Evolutionary conservation across 2,329 filamentous ascomycete genomes (phyloP).

Genomic region (Paramyrothecium roridum): DNA sequence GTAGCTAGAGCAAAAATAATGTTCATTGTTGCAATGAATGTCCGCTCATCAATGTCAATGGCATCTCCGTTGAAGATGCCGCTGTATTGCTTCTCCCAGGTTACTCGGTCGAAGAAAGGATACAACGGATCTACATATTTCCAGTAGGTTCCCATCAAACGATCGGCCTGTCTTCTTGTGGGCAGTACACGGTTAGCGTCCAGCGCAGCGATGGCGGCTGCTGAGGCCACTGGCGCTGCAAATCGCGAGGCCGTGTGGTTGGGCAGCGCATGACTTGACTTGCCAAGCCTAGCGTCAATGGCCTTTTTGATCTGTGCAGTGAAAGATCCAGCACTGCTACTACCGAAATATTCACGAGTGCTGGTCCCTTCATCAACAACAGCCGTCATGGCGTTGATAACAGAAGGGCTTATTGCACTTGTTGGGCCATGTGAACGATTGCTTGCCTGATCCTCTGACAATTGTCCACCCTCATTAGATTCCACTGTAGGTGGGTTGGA

Average conservation of each 20-base stretch:
- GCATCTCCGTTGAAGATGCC: constrained; percentile 35
- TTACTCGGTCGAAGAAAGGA: constrained; percentile 36
- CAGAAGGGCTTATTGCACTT: constrained; percentile 21
- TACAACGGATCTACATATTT: constrained; percentile 42
- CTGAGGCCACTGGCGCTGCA: neutral
- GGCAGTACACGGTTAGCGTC: constrained; percentile 38
- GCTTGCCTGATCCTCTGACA: constrained; percentile 1
- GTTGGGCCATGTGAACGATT: neutral
- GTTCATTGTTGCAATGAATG: constrained; percentile 42
- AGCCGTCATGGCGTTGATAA: constrained; percentile 42
- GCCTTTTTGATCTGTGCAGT: constrained; percentile 42
- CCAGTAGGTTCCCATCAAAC: constrained; percentile 43
- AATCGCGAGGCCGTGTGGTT: neutral
- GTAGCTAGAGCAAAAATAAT: constrained; percentile 43
- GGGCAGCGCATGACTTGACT: constrained; percentile 1
- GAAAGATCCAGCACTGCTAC: constrained; percentile 43
- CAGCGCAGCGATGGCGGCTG: constrained; percentile 10
- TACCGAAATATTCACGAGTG: constrained; percentile 42
- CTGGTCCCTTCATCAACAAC: constrained; percentile 36
- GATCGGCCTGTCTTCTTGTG: constrained; percentile 39
- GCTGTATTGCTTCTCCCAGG: constrained; percentile 34
- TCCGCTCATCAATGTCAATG: constrained; percentile 33
- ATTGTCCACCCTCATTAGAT: neutral
- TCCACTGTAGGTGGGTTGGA: neutral
- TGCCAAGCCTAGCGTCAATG: constrained; percentile 28